Percentiles rank a stretch among this genome's conserved stretches.
These are phyloP conservation scores for Cystobasidiaceae sp. DNA, from an alignment of 1,284 basidiomycete genomes.

Conservation along the genomic window DNA sequence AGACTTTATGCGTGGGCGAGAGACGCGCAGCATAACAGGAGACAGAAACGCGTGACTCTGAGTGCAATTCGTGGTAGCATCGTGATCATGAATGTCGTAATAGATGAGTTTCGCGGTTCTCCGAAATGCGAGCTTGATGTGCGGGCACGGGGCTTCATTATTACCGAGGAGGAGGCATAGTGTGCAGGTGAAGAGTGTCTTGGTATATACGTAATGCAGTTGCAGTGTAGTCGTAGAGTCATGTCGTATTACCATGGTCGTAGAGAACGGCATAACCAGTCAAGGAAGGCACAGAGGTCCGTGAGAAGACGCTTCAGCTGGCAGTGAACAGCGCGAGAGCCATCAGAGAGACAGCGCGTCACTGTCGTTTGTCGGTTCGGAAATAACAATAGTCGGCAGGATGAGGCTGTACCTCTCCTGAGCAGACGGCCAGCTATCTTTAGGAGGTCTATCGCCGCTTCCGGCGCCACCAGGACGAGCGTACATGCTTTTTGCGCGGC, in stretches of 20 bases:
- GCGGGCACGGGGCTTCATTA: too few relatives aligned
- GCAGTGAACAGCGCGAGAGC: background rate
- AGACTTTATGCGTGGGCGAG: too few relatives aligned
- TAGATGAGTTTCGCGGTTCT: background rate
- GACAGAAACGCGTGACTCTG: background rate
- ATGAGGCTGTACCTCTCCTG: background rate
- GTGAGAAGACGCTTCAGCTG: background rate
- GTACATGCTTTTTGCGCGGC: too few relatives aligned
- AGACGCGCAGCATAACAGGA: background rate
- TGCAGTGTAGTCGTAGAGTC: too few relatives aligned
- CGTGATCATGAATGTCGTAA: background rate
- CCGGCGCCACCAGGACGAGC: too few relatives aligned
- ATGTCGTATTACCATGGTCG: too few relatives aligned
- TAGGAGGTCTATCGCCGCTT: background rate
- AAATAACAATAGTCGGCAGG: constrained; percentile 30
- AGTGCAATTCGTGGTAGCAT: background rate
- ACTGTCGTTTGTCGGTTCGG: background rate
- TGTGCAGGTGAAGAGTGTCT: too few relatives aligned
- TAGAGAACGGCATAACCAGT: too few relatives aligned
- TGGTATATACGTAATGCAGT: too few relatives aligned
- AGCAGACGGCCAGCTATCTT: background rate
- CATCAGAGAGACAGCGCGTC: background rate
- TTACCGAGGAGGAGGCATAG: too few relatives aligned
- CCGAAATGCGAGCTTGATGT: too few relatives aligned
- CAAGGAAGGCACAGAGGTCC: too few relatives aligned